A percentile compares a stretch with the other conserved stretches of the same genome.
phyloP scores from a whole-genome alignment of 495 filamentous ascomycete genomes.

The Recurvomyces mirabilis region DNA sequence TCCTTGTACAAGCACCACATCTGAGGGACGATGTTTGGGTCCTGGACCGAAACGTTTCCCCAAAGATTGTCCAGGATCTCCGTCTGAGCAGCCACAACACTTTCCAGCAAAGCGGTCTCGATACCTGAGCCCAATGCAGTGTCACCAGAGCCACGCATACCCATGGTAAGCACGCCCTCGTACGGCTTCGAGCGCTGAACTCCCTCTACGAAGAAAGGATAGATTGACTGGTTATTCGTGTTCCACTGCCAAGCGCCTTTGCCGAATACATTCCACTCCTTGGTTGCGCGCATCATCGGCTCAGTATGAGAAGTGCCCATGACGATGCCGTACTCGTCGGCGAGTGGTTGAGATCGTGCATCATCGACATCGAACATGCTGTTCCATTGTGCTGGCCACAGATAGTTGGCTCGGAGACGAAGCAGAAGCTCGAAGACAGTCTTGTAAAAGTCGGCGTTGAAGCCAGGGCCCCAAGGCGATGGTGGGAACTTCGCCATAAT shows the following conservation, averaged over 20 bases:
- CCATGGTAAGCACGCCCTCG: slow-evolving; percentile 56
- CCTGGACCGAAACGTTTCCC: slow-evolving; percentile 28
- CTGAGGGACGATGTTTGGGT: slow-evolving; percentile 51
- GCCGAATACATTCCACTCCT: slow-evolving; percentile 52
- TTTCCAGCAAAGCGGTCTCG: slow-evolving; percentile 47
- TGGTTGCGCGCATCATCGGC: slow-evolving; percentile 60
- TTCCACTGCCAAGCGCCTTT: slow-evolving; percentile 55
- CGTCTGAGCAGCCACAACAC: slow-evolving; percentile 49
- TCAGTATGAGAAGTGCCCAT: slow-evolving; percentile 64
- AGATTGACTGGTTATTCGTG: slow-evolving; percentile 53
- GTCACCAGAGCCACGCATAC: slow-evolving; percentile 63
- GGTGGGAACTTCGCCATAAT: slow-evolving; percentile 42
- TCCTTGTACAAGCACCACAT: slow-evolving; percentile 46
- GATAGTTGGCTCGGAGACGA: slow-evolving; percentile 57
- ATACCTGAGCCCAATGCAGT: slow-evolving; percentile 45
- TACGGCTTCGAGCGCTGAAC: slow-evolving; percentile 53
- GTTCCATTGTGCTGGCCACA: slow-evolving; percentile 65
- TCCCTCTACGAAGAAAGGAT: slow-evolving; percentile 56
- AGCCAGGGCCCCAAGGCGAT: slow-evolving; percentile 47
- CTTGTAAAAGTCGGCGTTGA: slow-evolving; percentile 52
- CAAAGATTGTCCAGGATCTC: slow-evolving; percentile 45
- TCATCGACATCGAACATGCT: slow-evolving; percentile 64
- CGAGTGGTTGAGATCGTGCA: slow-evolving; percentile 51
- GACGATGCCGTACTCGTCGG: slow-evolving; percentile 62
- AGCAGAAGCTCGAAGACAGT: slow-evolving; percentile 63